Evolutionary conservation across 1,284 basidiomycete genomes (phyloP), one percentile per base, ranked within the genome.

Genomic region (Trametes hirsuta): DNA sequence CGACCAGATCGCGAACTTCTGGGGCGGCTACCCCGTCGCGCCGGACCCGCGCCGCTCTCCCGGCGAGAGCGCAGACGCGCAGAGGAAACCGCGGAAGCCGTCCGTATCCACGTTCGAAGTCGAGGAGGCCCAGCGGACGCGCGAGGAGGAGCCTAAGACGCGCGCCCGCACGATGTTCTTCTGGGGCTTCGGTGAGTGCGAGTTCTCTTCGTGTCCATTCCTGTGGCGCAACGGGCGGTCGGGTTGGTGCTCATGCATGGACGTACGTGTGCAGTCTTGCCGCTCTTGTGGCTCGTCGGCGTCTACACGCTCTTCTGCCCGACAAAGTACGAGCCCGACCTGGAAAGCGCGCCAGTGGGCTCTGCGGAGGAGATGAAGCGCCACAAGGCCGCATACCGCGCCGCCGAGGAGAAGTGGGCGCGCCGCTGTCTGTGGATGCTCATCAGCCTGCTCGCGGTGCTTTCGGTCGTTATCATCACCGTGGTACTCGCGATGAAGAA

Each of bases 1-100:
- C 21, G 59, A 60, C 56, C 64, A 63, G 52, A 57, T 65, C 39
- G 52, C 48, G 15, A 58, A 63, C 58, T 65, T 65, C 56, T 65
- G 61, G 61, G 59, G 58, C 30, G 61, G 64, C 30, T 30, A 30
- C 30, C 30, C 30, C 30, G 30, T 30, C 8, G 30, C 30, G 8
- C 30, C 24, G 52, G 52, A 35, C 46, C 50, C 35, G 55, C 61
- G 18, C 56, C 54, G 52, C 45, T 1, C 55, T 40, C 22, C 40
- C 53, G 39, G 25, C 24, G 40, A 35, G 34, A 34, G 24, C 6
- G 36, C 4, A 14, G 24, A 35, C n/a, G 44, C 12, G 35, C 47
- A 51, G 52, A 48, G 34, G 24, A 55, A 63, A 48, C 60, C 39
- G 39, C 52, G 58, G 40, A 14, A 36, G 14, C 42, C 53, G 35